These are phyloP conservation scores for Diplodia scrobiculata DNA, from an alignment of 2,329 filamentous ascomycete species.

Conservation along the genomic window DNA sequence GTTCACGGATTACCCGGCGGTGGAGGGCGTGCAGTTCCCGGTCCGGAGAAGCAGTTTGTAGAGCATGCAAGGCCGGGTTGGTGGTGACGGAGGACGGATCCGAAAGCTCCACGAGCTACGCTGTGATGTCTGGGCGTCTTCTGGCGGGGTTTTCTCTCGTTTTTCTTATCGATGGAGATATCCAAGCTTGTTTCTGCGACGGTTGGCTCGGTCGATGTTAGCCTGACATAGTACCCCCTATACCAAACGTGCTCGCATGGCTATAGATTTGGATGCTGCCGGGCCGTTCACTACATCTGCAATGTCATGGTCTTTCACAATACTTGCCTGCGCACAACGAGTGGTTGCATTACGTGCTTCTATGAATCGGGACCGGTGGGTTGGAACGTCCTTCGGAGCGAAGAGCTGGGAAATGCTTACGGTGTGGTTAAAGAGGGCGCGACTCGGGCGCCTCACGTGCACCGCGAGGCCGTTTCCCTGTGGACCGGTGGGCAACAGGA, in stretches of 20 bases:
- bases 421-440: neutral
- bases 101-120: constrained; percentile 23
- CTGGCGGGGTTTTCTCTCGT: constrained; percentile 16
- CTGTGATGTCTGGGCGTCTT: constrained; percentile 14
- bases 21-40: constrained; percentile 82
- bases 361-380: too few species aligned
- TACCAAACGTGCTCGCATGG: constrained; percentile 9
- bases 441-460: constrained; percentile 7
- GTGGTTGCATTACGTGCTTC: neutral
- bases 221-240: constrained; percentile 12
- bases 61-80: constrained; percentile 29
- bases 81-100: constrained; percentile 6
- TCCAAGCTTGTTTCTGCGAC: constrained; percentile 26
- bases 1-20: constrained; percentile 87
- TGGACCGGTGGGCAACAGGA: constrained; percentile 5
- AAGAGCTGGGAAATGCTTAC: neutral
- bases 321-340: neutral
- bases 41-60: constrained; percentile 66
- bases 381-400: neutral
- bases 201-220: constrained; percentile 23
- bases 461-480: constrained; percentile 6
- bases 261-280: constrained; percentile 20
- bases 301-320: neutral
- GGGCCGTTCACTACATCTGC: constrained; percentile 19
- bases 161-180: constrained; percentile 26